These are phyloP conservation scores for Trichoderma orchidacearum DNA, from an alignment of 495 filamentous ascomycete genomes.

Conservation along the genomic window DNA sequence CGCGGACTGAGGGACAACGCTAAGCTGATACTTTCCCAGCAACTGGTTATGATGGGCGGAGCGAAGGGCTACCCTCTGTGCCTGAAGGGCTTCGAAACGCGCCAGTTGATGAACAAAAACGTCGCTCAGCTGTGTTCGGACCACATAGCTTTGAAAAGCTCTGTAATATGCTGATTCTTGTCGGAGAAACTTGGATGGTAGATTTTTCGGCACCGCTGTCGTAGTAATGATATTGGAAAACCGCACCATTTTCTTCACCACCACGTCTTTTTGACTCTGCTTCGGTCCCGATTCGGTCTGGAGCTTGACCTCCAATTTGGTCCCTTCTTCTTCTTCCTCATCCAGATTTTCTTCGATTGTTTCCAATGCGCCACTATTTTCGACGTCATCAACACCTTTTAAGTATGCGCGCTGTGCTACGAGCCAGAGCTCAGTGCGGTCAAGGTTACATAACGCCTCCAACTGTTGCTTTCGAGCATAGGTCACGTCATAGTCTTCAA, in stretches of 20 bases:
- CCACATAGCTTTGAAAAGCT: conserved; percentile 61
- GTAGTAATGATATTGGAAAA: conserved; percentile 48
- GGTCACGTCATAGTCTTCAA: conserved; percentile 54
- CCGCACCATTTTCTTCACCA: conserved; percentile 58
- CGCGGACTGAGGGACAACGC: conserved; percentile 37
- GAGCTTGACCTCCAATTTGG: conserved; percentile 13
- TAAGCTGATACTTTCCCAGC: conserved; percentile 60
- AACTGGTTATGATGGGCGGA: conserved; percentile 57
- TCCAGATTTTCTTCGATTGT: conserved; percentile 6
- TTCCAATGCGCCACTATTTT: conserved; percentile 9
- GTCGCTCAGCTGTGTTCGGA: conserved; percentile 47
- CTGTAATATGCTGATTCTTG: conserved; percentile 83
- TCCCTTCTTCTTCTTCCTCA: conserved; percentile 12
- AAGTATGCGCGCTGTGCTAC: conserved; percentile 66
- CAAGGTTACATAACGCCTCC: conserved; percentile 49
- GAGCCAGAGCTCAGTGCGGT: conserved; percentile 75
- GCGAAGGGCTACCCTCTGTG: conserved; percentile 54
- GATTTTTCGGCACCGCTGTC: conserved; percentile 25
- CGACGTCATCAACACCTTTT: conserved; percentile 37
- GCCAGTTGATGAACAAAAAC: conserved; percentile 70
- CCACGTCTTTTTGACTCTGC: conserved; percentile 4
- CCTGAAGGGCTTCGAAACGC: conserved; percentile 80
- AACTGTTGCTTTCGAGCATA: conserved; percentile 55
- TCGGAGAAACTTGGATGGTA: conserved; percentile 31
- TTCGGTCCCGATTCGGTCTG: conserved; percentile 9